These are phyloP conservation scores for Ganoderma resinaceum DNA, from an alignment of 1,284 basidiomycete species.

Conservation along the genomic window DNA sequence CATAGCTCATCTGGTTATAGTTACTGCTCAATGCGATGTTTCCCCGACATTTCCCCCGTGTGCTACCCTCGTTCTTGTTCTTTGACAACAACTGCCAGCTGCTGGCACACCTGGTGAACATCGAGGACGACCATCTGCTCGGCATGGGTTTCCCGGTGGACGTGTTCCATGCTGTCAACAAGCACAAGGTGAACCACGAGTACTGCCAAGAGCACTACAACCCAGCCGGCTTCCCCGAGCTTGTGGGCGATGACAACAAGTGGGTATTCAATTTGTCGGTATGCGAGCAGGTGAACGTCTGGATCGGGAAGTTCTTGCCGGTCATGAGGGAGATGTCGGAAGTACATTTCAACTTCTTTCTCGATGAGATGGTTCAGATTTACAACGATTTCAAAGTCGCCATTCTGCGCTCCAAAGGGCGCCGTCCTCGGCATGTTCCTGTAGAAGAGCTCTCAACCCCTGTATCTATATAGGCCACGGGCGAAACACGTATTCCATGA, in stretches of 20 bases:
- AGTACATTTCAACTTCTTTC: slow-evolving; percentile 42
- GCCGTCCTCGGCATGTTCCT: background rate
- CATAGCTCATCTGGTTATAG: too few relatives aligned
- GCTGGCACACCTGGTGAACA: slow-evolving; percentile 9
- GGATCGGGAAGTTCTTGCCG: slow-evolving; percentile 37
- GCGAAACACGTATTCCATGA: too few relatives aligned
- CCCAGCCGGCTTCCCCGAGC: slow-evolving; percentile 37
- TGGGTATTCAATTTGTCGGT: slow-evolving; percentile 42
- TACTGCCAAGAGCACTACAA: slow-evolving; percentile 43
- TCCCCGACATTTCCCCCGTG: background rate
- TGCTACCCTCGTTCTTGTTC: slow-evolving; percentile 25
- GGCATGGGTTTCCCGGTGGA: slow-evolving; percentile 38
- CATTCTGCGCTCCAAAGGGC: background rate
- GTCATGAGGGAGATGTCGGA: slow-evolving; percentile 39
- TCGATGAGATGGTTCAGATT: slow-evolving; percentile 45
- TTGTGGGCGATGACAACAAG: slow-evolving; percentile 31
- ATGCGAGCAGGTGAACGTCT: slow-evolving; percentile 31
- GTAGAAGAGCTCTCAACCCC: background rate
- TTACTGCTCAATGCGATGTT: background rate
- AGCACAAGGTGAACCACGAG: slow-evolving; percentile 40
- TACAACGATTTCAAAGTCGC: background rate
- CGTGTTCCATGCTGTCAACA: slow-evolving; percentile 43
- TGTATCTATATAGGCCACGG: too few relatives aligned
- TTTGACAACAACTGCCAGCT: slow-evolving; percentile 42
- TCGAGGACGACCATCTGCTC: background rate